Percentiles rank a stretch among this genome's conserved stretches.
Evolutionary conservation across 1,284 basidiomycete species (phyloP).

Genomic region (Sanghuangporus weigelae): DNA sequence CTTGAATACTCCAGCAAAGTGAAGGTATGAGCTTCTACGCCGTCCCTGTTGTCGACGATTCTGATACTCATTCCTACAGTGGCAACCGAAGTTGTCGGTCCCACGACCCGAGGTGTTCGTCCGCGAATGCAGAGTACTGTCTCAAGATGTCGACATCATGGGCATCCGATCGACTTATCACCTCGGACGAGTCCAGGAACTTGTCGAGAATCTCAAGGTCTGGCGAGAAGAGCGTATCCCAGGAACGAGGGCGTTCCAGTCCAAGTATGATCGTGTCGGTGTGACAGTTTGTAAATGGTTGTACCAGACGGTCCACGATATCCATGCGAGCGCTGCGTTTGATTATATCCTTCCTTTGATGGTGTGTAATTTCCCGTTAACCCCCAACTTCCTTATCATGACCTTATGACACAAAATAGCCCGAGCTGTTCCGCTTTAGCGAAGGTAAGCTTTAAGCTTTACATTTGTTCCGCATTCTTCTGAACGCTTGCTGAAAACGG

Average conservation of each 20-base stretch:
- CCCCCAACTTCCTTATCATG: not conserved
- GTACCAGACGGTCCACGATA: constrained; percentile 65
- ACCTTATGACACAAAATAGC: constrained; percentile 33
- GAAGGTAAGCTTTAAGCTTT: constrained; percentile 40
- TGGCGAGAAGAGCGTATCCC: constrained; percentile 69
- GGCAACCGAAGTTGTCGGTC: constrained; percentile 64
- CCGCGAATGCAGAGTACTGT: constrained; percentile 57
- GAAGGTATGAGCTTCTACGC: constrained; percentile 41
- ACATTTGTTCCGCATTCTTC: not conserved
- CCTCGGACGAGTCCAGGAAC: constrained; percentile 48
- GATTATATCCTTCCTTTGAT: constrained; percentile 78
- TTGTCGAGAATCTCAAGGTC: constrained; percentile 56
- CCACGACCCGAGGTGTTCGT: constrained; percentile 68
- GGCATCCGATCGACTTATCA: constrained; percentile 69
- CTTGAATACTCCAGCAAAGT: constrained; percentile 71
- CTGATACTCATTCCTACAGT: constrained; percentile 32
- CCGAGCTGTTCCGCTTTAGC: constrained; percentile 67
- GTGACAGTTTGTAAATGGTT: constrained; percentile 73
- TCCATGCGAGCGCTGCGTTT: constrained; percentile 69
- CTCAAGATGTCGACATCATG: constrained; percentile 67
- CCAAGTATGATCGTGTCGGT: constrained; percentile 75
- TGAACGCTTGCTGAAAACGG: not conserved
- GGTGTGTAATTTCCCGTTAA: constrained; percentile 35
- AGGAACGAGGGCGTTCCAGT: constrained; percentile 73
- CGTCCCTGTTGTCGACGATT: not conserved